Percentiles rank a stretch among this genome's conserved stretches.
Evolutionary conservation across 495 filamentous ascomycete species (phyloP).

Genomic region (Monascus purpureus): DNA sequence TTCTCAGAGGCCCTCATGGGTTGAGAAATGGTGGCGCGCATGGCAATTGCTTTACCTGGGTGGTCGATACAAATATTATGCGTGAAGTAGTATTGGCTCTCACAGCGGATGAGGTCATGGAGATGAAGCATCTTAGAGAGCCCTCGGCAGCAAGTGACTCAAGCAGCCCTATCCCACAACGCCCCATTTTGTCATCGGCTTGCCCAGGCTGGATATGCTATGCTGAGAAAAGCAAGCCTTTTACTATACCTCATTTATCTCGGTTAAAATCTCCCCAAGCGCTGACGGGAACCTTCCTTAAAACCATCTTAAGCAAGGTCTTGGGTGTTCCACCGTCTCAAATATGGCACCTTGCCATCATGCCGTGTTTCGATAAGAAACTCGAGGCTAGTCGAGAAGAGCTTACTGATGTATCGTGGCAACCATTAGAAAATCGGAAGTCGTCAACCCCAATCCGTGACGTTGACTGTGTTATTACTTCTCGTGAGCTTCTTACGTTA

Average conservation of each 20-base stretch:
- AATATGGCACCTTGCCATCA: constrained; percentile 88
- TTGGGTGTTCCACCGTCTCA: constrained; percentile 58
- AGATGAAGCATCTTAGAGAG: constrained; percentile 18
- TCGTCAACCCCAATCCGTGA: constrained; percentile 52
- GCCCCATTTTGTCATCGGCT: constrained; percentile 74
- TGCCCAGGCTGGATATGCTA: constrained; percentile 99
- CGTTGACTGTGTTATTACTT: constrained; percentile 95
- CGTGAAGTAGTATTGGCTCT: constrained; percentile 64
- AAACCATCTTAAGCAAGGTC: constrained; percentile 60
- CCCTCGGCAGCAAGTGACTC: constrained; percentile 5
- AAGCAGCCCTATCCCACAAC: constrained; percentile 29
- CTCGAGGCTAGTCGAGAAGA: constrained; percentile 89
- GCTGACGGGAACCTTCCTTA: constrained; percentile 74
- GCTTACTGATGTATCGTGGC: constrained; percentile 72
- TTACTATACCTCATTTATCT: constrained; percentile 83
- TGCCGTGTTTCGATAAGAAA: constrained; percentile 99
- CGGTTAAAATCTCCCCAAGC: constrained; percentile 89
- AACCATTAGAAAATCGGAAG: constrained; percentile 4
- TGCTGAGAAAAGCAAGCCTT: constrained; percentile 91
- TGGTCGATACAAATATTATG: constrained; percentile 73
- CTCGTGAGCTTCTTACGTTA: constrained; percentile 79
- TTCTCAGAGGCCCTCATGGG: constrained; percentile 58
- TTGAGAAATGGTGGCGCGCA: constrained; percentile 53
- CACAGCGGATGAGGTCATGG: constrained; percentile 62
- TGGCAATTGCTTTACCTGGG: constrained; percentile 68